These are phyloP conservation scores for Candida freyschussii DNA, from an alignment of 1,139 yeast genomes.

Conservation along the genomic window DNA sequence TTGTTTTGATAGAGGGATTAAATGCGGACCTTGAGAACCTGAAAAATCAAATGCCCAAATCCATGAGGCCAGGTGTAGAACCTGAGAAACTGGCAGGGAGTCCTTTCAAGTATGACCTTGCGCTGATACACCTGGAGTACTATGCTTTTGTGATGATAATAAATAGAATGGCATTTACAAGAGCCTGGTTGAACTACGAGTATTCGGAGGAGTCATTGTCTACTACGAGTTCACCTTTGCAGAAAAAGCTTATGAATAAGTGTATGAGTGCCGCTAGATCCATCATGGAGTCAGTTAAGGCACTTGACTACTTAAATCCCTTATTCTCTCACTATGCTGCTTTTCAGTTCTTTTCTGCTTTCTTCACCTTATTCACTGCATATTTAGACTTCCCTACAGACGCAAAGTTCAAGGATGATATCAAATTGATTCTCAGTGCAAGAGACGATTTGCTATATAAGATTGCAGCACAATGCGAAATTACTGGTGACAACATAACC, in stretches of 20 bases:
- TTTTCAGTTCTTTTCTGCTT: slow-evolving; percentile 21
- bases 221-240: slow-evolving; percentile 13
- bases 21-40: slow-evolving; percentile 30
- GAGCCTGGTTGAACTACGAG: slow-evolving; percentile 23
- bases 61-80: slow-evolving; percentile 23
- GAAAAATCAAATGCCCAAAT: slow-evolving; percentile 26
- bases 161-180: slow-evolving; percentile 25
- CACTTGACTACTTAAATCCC: slow-evolving; percentile 7
- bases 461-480: slow-evolving; percentile 1
- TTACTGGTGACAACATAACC: slow-evolving; percentile 8
- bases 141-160: slow-evolving; percentile 17
- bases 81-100: slow-evolving; percentile 1
- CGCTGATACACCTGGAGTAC: slow-evolving; percentile 17
- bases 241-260: slow-evolving; percentile 16
- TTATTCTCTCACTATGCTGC: slow-evolving; percentile 12
- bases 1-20: slow-evolving; percentile 25
- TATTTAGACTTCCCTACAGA: slow-evolving; percentile 19
- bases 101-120: slow-evolving; percentile 9
- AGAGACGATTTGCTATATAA: slow-evolving; percentile 6
- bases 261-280: slow-evolving; percentile 21
- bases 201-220: not conserved
- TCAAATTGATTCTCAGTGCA: slow-evolving; percentile 11
- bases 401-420: slow-evolving; percentile 11
- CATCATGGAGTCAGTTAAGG: slow-evolving; percentile 10
- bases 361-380: slow-evolving; percentile 22